Percentiles rank a stretch among this genome's conserved stretches.
These are phyloP conservation scores for Cairneyella variabilis DNA, from an alignment of 495 filamentous ascomycete species.

Conservation along the genomic window DNA sequence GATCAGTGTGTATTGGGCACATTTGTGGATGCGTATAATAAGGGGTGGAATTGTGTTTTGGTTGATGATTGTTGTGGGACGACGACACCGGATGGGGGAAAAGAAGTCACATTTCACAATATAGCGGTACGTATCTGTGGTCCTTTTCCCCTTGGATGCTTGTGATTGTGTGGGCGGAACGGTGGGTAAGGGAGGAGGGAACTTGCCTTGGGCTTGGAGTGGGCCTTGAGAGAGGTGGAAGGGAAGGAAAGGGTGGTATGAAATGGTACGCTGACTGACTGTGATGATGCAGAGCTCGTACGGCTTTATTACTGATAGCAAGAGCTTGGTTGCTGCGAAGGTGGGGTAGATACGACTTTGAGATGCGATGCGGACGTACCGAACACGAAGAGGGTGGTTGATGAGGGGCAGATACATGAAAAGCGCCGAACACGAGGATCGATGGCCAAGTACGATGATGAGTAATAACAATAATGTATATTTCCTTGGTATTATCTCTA, in stretches of 20 bases:
- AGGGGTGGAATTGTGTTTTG: conserved; percentile 52
- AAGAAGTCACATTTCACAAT: conserved; percentile 29
- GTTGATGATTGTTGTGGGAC: conserved; percentile 52
- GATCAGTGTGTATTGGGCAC: conserved; percentile 58
- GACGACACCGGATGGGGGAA: conserved; percentile 32
- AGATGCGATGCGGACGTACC: no score
- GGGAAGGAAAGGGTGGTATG: no score
- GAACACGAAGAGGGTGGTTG: conserved; percentile 8
- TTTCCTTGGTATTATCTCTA: no score
- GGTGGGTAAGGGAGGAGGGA: no score
- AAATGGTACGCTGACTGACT: no score
- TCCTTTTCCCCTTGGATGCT: background rate
- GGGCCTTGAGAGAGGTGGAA: no score
- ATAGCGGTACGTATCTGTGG: conserved; percentile 27
- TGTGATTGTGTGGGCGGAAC: no score
- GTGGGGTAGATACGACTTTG: no score
- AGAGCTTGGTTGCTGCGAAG: conserved; percentile 7
- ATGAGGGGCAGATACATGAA: background rate
- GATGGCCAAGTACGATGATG: no score
- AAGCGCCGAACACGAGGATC: no score
- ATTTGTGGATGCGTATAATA: conserved; percentile 48
- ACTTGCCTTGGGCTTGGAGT: no score
- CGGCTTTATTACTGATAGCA: conserved; percentile 25
- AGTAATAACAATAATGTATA: no score
- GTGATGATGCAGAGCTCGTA: conserved; percentile 15